A percentile compares a stretch with the other conserved stretches of the same genome.
These are phyloP conservation scores for Brassica juncea DNA, from an alignment of 345 rosid genomes.

Conservation along the genomic window DNA sequence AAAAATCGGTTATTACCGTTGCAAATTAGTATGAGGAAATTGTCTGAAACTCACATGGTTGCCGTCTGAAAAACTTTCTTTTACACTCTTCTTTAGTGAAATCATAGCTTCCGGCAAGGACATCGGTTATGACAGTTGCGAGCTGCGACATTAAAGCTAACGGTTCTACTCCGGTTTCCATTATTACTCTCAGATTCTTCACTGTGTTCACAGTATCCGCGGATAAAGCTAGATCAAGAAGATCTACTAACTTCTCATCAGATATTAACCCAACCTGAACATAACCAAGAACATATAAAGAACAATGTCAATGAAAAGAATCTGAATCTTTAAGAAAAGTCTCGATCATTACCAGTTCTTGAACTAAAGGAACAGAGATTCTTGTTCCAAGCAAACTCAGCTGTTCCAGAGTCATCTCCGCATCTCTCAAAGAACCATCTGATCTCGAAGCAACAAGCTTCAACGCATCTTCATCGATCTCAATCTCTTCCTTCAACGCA, in stretches of 20 bases:
- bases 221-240: constrained; percentile 97
- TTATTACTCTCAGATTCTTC: constrained; percentile 79
- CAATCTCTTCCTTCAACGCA: constrained; percentile 67
- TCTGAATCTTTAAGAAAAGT: no score
- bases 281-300: no score
- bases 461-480: constrained; percentile 74
- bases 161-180: constrained; percentile 96
- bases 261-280: constrained; percentile 89
- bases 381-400: constrained; percentile 86
- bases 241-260: constrained; percentile 96
- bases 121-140: constrained; percentile 93
- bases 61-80: constrained; percentile 80
- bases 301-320: neutral
- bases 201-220: constrained; percentile 98
- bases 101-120: constrained; percentile 91
- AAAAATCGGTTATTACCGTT: neutral
- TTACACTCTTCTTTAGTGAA: constrained; percentile 63
- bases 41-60: constrained; percentile 65
- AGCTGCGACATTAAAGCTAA: constrained; percentile 97
- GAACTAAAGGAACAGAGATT: constrained; percentile 82
- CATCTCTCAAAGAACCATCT: constrained; percentile 96
- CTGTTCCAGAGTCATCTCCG: constrained; percentile 95
- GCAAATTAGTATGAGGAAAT: neutral
- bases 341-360: constrained; percentile 65
- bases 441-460: constrained; percentile 95